phyloP scores from a whole-genome alignment of 257 asterid species.

The Echium plantagineum region DNA sequence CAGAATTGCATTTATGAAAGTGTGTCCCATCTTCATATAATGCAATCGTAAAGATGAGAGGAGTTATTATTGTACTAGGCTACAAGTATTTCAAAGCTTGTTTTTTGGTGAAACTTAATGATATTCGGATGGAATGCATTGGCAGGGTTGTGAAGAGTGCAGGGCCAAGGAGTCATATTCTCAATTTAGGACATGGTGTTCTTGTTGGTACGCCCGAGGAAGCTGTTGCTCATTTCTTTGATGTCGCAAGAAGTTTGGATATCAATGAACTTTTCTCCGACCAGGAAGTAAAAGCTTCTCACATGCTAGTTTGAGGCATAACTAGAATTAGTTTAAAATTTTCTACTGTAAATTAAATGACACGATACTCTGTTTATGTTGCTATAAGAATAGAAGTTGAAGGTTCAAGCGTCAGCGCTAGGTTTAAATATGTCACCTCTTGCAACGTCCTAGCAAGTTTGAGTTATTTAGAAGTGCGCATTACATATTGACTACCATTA shows the following conservation, averaged over 20 bases:
- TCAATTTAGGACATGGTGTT: slow-evolving; percentile 93
- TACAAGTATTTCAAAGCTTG: neutral
- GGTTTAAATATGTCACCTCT: too few species aligned
- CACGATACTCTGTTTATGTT: neutral
- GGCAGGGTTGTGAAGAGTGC: slow-evolving; percentile 75
- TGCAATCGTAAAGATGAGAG: neutral
- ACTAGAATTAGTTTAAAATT: neutral
- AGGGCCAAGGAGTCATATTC: slow-evolving; percentile 73
- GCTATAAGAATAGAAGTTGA: too few species aligned
- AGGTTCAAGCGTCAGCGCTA: too few species aligned
- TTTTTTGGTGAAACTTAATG: neutral
- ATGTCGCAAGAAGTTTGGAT: slow-evolving; percentile 60
- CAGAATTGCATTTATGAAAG: neutral
- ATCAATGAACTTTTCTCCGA: slow-evolving; percentile 24
- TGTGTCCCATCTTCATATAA: neutral
- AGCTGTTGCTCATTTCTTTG: slow-evolving; percentile 83
- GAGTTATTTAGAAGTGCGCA: too few species aligned
- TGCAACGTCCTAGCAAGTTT: too few species aligned
- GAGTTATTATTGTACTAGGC: neutral
- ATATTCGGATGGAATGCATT: slow-evolving; percentile 11
- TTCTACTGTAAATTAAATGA: neutral
- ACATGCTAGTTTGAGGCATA: slow-evolving; percentile 36
- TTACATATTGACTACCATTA: too few species aligned
- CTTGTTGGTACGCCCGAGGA: slow-evolving; percentile 94
- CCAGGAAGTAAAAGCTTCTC: slow-evolving; percentile 22